Evolutionary conservation across 768 basidiomycete genomes (phyloP), one percentile per base, ranked within the genome.

Genomic region (Leccinum boreale): DNA sequence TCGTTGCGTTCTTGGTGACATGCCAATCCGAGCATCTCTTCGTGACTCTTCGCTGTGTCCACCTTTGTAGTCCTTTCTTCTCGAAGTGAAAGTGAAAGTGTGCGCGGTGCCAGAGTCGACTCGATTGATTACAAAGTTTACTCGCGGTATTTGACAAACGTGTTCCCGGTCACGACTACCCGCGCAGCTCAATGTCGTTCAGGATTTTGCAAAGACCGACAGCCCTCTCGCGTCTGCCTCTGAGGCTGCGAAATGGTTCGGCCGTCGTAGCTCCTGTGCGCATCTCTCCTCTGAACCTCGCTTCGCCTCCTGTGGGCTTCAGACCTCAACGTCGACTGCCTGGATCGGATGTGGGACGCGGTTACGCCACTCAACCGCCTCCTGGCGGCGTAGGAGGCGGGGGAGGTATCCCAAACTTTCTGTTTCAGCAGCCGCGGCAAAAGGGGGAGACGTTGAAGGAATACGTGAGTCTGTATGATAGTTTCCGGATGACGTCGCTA

Each of bases 371-470:
- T 47, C 77, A 75, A 12, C 83, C 81, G 5, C 73, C 78, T 11
- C 72, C 75, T 48, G 70, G 74, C 4, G 75, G 71, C 10, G 71
- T 69, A 5, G 70, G 54, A 5, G 36, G 75, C 17, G 72, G 70
- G 24, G 69, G 73, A 24, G 73, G 73, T 23, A 81, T 88, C 63
- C 86, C 86, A 2, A 80, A 81, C 10, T 82, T 89, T 60, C 65
- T 87, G 65, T 68, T 66, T 26, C 80, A 82, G 26, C 82, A 77
- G 24, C 85, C 86, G 62, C 81, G 83, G 50, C 78, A 87, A 73
- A 93, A 93, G 66, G 92, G 94, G 4, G 90, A 92, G 10, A 89
- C 91, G 0, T 72, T 96, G 69, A 91, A 92, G 66, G 89, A 94
- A 83, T 92, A 77, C 63, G 82, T 84, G 54, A 63, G 81, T 75